A percentile compares a stretch with the other conserved stretches of the same genome.
phyloP scores from a whole-genome alignment of 179 eudicot species.

The Heliamphora pulchella region DNA sequence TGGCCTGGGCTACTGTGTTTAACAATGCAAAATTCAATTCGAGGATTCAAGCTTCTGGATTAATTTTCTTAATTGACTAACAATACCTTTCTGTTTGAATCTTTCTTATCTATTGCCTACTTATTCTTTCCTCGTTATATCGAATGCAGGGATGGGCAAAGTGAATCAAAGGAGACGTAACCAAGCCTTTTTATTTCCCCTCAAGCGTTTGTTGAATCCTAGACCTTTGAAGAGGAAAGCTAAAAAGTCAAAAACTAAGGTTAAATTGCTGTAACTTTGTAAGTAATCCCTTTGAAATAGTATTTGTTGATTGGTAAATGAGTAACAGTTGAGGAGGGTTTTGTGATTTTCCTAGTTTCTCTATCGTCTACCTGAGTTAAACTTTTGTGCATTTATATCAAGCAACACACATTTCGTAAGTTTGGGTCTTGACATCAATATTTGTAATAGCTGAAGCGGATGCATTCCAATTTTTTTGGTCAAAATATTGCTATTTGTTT shows the following conservation, averaged over 20 bases:
- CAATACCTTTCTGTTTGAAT: background rate
- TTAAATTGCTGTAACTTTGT: constrained; percentile 21
- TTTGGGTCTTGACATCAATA: background rate
- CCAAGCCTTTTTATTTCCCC: constrained; percentile 41
- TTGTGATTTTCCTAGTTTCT: constrained; percentile 3
- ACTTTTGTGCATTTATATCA: background rate
- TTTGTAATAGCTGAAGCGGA: background rate
- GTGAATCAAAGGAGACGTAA: constrained; percentile 25
- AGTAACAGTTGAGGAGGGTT: constrained; percentile 2
- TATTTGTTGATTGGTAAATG: background rate
- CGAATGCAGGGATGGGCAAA: constrained; percentile 40
- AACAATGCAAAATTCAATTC: background rate
- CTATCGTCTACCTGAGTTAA: background rate
- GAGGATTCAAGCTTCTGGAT: background rate
- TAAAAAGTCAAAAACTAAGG: constrained; percentile 25
- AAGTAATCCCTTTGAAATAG: constrained; percentile 14
- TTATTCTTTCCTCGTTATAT: constrained; percentile 4
- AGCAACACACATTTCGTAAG: background rate
- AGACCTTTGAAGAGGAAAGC: constrained; percentile 46
- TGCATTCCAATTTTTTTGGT: background rate
- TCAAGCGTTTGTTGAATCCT: constrained; percentile 48
- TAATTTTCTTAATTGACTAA: background rate
- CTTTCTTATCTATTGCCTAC: background rate
- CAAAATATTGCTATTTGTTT: background rate
- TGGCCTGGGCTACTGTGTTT: too few species aligned